Base-by-base conservation (phyloP, 495 filamentous ascomycete genomes). In the Penicillium lagena region DNA sequence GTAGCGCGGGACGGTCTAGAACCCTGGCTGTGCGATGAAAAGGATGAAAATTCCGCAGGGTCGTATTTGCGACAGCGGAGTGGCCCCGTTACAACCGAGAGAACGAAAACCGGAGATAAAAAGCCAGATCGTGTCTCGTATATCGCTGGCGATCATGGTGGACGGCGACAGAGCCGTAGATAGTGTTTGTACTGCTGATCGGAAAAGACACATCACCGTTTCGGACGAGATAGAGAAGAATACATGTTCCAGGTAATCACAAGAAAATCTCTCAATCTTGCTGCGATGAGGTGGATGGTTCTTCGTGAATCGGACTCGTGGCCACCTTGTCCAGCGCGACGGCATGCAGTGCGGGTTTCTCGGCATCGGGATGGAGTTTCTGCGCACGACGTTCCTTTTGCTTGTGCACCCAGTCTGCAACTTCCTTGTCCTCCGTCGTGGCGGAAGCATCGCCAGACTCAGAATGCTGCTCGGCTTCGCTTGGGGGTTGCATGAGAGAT, bases 401-500 rank as follows among this genome's bases (percentile, higher is more conserved):
- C 8, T 71, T 71, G n/a, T 71, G 72, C 11, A 96, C 91, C 91
- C 91, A 97, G 29, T 76, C 73, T 2, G 87, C 81, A 7, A 96
- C 87, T 62, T 96, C 91, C 35, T 73, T 64, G 46, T 97, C 87
- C 13, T 81, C 81, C 2, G 59, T 76, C 59, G 49, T 68, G 17
- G 62, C 49, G 10, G 79, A 54, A 12, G 52, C 72, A 7, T 65
- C 57, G 1, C 51, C 39, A 22, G 47, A 65, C 27, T 70, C 79
- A 13, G 52, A 44, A n/a, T 41, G 42, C 27, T 43, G 32, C 55
- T 90, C 87, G 4, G 77, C 64, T 54, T 95, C 95, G 4, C 83
- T 87, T 30, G 81, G 77, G n/a, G 91, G 91, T 45, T 89, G 86
- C 58, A 85, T 78, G 28, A 98, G 71, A 1, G 81, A 72, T 37